A percentile compares a stretch with the other conserved stretches of the same genome.
Conservation (phyloP, 2,329 filamentous ascomycete genomes). For the Nothophoma quercina region DNA sequence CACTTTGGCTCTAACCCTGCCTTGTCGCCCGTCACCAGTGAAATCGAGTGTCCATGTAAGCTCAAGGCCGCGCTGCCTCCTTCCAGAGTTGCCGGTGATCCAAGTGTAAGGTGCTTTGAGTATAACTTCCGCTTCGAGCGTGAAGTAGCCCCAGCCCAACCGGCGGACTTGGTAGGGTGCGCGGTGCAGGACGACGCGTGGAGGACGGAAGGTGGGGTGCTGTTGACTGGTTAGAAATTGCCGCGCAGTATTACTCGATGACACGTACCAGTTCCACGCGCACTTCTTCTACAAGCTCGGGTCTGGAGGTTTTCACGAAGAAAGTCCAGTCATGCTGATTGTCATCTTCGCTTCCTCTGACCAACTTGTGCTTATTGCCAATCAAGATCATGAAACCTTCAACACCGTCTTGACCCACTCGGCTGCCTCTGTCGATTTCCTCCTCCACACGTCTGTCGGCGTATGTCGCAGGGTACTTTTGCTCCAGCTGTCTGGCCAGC, state of each 20-base stretch:
- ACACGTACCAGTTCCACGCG: slow-evolving; percentile 44
- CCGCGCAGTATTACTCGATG: background rate
- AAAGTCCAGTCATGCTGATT: slow-evolving; percentile 57
- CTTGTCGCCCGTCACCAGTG: slow-evolving; percentile 51
- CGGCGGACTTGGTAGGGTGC: slow-evolving; percentile 53
- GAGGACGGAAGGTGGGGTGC: slow-evolving; percentile 55
- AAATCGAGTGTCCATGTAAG: slow-evolving; percentile 56
- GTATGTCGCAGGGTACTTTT: slow-evolving; percentile 49
- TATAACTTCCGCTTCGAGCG: slow-evolving; percentile 49
- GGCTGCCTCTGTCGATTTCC: slow-evolving; percentile 32
- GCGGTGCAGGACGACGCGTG: slow-evolving; percentile 41
- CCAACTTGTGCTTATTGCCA: slow-evolving; percentile 52
- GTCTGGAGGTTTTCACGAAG: slow-evolving; percentile 54
- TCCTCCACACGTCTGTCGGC: slow-evolving; percentile 48
- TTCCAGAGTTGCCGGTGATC: slow-evolving; percentile 50
- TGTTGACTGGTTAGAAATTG: slow-evolving; percentile 21
- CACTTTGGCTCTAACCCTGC: slow-evolving; percentile 51
- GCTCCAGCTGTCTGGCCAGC: slow-evolving; percentile 37
- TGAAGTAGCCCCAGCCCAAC: slow-evolving; percentile 55
- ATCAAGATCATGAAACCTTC: slow-evolving; percentile 55
- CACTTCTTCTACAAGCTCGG: slow-evolving; percentile 55
- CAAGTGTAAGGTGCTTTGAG: slow-evolving; percentile 55
- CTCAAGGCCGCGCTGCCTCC: slow-evolving; percentile 43
- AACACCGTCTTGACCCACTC: slow-evolving; percentile 35
- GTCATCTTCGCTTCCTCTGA: slow-evolving; percentile 26